A percentile compares a stretch with the other conserved stretches of the same genome.
phyloP scores from a whole-genome alignment of 2,329 filamentous ascomycete genomes.

The Colletotrichum eleusines region DNA sequence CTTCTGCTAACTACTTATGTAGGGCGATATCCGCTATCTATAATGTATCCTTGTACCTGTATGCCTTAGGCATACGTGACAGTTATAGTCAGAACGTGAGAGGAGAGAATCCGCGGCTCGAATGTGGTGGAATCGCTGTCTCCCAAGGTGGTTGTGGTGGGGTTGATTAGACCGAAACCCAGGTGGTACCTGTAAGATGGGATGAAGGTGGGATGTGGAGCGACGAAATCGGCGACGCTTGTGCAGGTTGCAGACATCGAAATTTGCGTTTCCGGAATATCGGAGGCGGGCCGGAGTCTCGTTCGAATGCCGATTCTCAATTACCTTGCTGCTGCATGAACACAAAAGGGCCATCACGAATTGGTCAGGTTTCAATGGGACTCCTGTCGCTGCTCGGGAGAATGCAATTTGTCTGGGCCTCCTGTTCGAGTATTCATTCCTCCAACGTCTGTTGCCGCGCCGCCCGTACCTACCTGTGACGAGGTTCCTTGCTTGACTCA shows the following conservation, averaged over 20 bases:
- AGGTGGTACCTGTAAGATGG: constrained; percentile 33
- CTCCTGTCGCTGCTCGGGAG: not conserved
- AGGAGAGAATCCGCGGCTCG: constrained; percentile 15
- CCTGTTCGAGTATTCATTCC: too few species aligned
- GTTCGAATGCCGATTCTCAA: constrained; percentile 21
- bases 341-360: not conserved
- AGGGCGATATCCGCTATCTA: too few species aligned
- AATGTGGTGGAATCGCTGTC: constrained; percentile 14
- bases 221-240: constrained; percentile 42
- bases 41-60: too few species aligned
- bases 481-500: constrained; percentile 30
- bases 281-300: constrained; percentile 37
- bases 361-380: constrained; percentile 1
- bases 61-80: too few species aligned
- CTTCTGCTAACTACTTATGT: too few species aligned
- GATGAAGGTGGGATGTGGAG: constrained; percentile 40
- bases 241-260: constrained; percentile 33
- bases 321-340: constrained; percentile 15
- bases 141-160: constrained; percentile 18
- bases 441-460: too few species aligned
- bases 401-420: not conserved
- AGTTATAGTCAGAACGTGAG: not conserved
- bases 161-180: constrained; percentile 20
- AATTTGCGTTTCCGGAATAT: constrained; percentile 40
- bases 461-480: constrained; percentile 8